Evolutionary conservation across 176 grass and related monocot genomes (phyloP), one percentile per base, ranked within the genome.

Genomic region (Musa troglodytarum): DNA sequence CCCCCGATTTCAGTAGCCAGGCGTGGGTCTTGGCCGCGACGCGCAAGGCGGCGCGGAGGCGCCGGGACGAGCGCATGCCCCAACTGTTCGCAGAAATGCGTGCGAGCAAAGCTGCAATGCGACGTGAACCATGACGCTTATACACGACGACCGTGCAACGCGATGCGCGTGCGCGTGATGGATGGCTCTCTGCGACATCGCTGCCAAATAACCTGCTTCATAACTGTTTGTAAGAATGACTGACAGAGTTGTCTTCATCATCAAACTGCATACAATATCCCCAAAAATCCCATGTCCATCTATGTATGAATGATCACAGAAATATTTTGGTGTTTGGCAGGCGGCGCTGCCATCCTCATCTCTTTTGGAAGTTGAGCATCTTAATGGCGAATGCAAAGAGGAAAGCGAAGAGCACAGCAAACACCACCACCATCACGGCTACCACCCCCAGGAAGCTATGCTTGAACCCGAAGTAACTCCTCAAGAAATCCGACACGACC

Each of bases 301-400:
- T 34, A 34, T 34, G 3, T 4, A 43, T 43, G 4, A 0, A 43
- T 43, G 34, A 43, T 43, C 34, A 6, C 3, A 43, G 4, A 43
- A 43, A 43, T 43, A 6, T 43, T 43, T 43, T 43, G 34, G 34
- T 43, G 34, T 4, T 6, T 43, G 34, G 34, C 34, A 43, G 34
- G 34, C 34, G 34, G 34, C 34, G 0, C 34, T 5, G 4, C 34
- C 34, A 5, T 65, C 24, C 16, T 91, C 73, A 96, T 87, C 92
- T 87, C 66, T 55, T 96, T 77, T 96, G 92, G 80, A 92, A 92
- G 82, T 96, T 96, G 71, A 89, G 88, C 74, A 76, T 89, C 82
- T 87, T 90, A 65, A 96, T 96, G 12, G 86, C 79, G 12, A 96
- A 85, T 70, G 84, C 90, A 72, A 96, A 96, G 74, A 89, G 70